phyloP scores from a whole-genome alignment of 192 early-diverging fungal genomes.

The Backusella mclennaniae region DNA sequence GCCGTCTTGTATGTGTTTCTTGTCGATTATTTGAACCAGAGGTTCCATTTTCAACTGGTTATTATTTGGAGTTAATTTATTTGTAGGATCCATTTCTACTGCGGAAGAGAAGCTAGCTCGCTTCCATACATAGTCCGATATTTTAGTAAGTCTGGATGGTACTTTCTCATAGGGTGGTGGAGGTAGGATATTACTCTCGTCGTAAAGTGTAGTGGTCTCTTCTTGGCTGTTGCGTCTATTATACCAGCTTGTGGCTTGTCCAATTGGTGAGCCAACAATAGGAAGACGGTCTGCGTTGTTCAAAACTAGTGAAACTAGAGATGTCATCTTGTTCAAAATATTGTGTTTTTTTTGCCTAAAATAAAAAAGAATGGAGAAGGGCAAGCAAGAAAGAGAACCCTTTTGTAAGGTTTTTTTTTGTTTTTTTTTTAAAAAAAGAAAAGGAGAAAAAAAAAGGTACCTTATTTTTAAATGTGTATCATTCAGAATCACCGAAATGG shows the following conservation, averaged over 20 bases:
- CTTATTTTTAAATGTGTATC: not conserved
- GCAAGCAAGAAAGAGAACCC: not conserved
- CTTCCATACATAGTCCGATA: conserved; percentile 24
- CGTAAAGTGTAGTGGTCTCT: not conserved
- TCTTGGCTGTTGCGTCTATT: not conserved
- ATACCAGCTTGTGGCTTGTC: conserved; percentile 13
- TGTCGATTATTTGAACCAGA: conserved; percentile 6
- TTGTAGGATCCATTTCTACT: not conserved
- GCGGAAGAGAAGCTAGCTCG: conserved; percentile 3
- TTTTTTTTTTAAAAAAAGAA: not conserved
- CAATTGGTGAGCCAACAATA: conserved; percentile 15
- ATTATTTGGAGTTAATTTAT: not conserved
- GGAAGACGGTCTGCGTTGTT: conserved; percentile 16
- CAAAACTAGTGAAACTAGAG: conserved; percentile 2
- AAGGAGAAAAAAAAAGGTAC: not conserved
- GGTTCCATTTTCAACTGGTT: not conserved
- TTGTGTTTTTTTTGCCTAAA: not conserved
- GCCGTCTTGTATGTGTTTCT: conserved; percentile 28
- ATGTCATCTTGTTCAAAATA: not conserved
- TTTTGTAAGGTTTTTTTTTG: not conserved
- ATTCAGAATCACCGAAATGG: not conserved
- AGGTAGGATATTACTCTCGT: not conserved
- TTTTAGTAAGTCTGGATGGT: conserved; percentile 15
- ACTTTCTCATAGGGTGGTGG: conserved; percentile 25
- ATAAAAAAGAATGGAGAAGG: not conserved